Percentiles rank a stretch among this genome's conserved stretches.
Conservation (phyloP, 129 eudicot genomes). For the Flaveria brownii region DNA sequence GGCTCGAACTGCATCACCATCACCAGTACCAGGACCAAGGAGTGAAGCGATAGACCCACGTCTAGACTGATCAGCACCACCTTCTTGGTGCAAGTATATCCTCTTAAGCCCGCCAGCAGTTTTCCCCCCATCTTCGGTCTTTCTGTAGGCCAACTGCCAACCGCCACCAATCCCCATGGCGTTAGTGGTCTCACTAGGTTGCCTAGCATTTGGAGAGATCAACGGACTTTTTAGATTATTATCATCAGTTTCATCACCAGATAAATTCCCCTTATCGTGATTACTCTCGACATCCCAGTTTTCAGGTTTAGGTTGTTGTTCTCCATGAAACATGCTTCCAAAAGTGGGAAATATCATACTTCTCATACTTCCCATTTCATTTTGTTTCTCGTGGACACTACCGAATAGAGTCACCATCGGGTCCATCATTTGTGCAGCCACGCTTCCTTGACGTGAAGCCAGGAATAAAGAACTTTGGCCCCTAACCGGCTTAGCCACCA, state of each 20-base stretch:
- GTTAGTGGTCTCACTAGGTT: constrained; percentile 46
- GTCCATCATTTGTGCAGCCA: constrained; percentile 55
- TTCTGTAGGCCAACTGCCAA: constrained; percentile 84
- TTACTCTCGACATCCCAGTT: constrained; percentile 67
- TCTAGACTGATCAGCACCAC: constrained; percentile 44
- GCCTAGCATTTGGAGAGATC: constrained; percentile 52
- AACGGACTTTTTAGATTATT: constrained; percentile 54
- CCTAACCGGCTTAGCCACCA: constrained; percentile 81
- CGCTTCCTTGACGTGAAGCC: constrained; percentile 67
- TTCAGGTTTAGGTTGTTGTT: constrained; percentile 41
- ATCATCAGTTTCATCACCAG: constrained; percentile 52
- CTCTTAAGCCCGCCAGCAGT: constrained; percentile 59
- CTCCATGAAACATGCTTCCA: constrained; percentile 69
- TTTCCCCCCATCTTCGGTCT: constrained; percentile 62
- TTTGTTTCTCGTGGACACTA: constrained; percentile 78
- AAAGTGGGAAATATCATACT: constrained; percentile 60
- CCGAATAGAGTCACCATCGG: constrained; percentile 81
- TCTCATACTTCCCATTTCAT: constrained; percentile 57
- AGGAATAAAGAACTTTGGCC: constrained; percentile 70
- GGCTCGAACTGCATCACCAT: constrained; percentile 61
- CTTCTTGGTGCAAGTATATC: constrained; percentile 76
- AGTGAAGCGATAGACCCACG: constrained; percentile 63
- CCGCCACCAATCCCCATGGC: constrained; percentile 93
- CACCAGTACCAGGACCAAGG: constrained; percentile 47
- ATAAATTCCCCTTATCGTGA: constrained; percentile 43